Base-by-base conservation (phyloP, 306 rosid species). In the Begonia fuchsioides region DNA sequence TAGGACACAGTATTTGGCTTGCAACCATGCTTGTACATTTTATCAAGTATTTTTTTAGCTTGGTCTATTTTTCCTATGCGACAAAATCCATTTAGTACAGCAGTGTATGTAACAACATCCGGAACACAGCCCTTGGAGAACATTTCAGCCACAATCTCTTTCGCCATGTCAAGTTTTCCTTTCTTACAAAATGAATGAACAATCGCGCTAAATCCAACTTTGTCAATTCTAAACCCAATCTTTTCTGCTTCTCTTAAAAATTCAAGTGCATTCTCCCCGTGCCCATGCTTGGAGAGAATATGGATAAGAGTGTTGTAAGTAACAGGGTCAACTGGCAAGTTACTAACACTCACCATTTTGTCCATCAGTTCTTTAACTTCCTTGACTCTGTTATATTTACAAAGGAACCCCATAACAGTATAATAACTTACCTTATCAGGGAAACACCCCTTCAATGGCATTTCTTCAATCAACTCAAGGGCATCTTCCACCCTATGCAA, bases 341-440 rank as follows among this genome's bases (percentile, higher is more conserved):
- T 70, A 70, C 77, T 51, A 40, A 57, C 63, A 39, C 12, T 58
- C 49, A 59, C 64, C 95, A 90, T 81, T 39, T 66, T 74, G 57
- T 64, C 77, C 76, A 81, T 62, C 62, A 84, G 52, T 26, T 20
- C 64, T 57, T 72, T 72, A 61, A 84, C 74, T 60, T 84, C 74
- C 51, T 64, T 67, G 39, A 77, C 50, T 79, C 75, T 66, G 50
- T 68, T 81, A 59, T 68, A 79, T 59, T 70, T 81, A 43, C 95
- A 81, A 35, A 84, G 82, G 19, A 64, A 79, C 61, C 70, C 77
- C 95, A 81, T 76, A 56, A 79, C 82, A 38, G 92, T 75, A 58
- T 74, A 90, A 56, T 79, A 90, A 75, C 95, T 75, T 62, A 90
- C 76, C 69, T 84, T 90, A 74, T 90, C 87, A 0, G 87, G 94